These are phyloP conservation scores for Elsinoe necatrix DNA, from an alignment of 2,329 filamentous ascomycete species.

Conservation along the genomic window DNA sequence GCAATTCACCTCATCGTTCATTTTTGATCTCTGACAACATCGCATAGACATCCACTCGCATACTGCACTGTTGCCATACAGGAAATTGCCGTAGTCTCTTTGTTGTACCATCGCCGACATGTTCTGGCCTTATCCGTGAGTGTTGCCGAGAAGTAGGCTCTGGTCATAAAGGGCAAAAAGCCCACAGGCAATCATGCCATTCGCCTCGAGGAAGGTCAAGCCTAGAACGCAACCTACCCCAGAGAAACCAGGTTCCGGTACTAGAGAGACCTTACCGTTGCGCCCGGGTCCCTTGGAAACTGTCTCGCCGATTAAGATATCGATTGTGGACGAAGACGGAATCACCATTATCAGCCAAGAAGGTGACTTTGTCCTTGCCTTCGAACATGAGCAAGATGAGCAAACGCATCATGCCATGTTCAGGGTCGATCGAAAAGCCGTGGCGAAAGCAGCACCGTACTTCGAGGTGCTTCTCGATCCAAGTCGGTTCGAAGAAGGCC, in stretches of 20 bases:
- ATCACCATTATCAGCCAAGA: slow-evolving; percentile 43
- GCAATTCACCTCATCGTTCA: background rate
- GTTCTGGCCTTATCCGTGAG: slow-evolving; percentile 46
- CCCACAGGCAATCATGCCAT: background rate
- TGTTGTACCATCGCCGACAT: slow-evolving; percentile 25
- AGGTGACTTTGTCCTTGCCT: slow-evolving; percentile 59
- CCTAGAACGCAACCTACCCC: background rate
- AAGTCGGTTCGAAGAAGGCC: slow-evolving; percentile 55
- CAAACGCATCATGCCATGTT: slow-evolving; percentile 45
- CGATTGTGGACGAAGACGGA: background rate
- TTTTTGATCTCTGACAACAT: background rate
- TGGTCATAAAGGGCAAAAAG: background rate
- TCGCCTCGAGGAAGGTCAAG: background rate
- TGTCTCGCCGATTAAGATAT: background rate
- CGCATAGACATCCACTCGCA: background rate
- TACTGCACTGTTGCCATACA: background rate
- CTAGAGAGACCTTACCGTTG: background rate
- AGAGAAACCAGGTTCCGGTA: background rate
- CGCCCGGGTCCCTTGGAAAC: background rate
- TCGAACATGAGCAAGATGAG: slow-evolving; percentile 54
- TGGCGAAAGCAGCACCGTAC: slow-evolving; percentile 58
- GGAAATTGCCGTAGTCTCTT: background rate
- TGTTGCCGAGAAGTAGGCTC: slow-evolving; percentile 7
- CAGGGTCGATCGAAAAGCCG: slow-evolving; percentile 49
- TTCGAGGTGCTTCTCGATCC: slow-evolving; percentile 60